Conservation (phyloP, 495 filamentous ascomycete species). For the Xylaria sp. region DNA sequence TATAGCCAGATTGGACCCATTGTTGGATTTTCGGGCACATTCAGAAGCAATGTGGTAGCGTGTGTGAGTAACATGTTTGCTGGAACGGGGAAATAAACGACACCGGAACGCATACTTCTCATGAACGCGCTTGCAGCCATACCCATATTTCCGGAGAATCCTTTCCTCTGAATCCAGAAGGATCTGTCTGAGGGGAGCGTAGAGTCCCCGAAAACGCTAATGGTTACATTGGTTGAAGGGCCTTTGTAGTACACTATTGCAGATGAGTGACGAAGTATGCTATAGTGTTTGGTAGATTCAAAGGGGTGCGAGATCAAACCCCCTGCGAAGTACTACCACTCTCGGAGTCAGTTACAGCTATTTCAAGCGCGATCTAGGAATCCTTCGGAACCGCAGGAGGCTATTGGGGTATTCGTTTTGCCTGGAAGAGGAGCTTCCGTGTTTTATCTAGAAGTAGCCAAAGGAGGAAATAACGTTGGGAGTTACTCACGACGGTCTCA, state of each 20-base stretch:
- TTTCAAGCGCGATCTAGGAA: not conserved
- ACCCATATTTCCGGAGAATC: constrained; percentile 71
- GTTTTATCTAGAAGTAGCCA: not conserved
- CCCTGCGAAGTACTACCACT: constrained; percentile 61
- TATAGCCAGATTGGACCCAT: not conserved
- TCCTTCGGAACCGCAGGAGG: not conserved
- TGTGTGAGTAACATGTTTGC: not conserved
- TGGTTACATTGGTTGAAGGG: constrained; percentile 63
- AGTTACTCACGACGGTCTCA: constrained; percentile 51
- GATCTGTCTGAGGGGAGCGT: constrained; percentile 64
- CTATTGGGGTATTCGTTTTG: not conserved
- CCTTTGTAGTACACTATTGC: constrained; percentile 70
- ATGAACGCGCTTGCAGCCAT: constrained; percentile 69
- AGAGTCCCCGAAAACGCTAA: constrained; percentile 67
- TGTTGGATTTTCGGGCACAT: not conserved
- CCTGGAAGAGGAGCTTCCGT: not conserved
- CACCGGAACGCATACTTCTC: constrained; percentile 34
- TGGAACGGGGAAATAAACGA: not conserved
- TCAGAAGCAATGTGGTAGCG: not conserved
- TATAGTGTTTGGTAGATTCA: constrained; percentile 70
- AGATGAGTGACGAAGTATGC: constrained; percentile 70
- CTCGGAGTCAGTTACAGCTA: not conserved
- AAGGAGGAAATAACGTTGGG: too few species aligned
- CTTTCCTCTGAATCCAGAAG: constrained; percentile 70
- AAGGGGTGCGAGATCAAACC: constrained; percentile 67